Base-by-base conservation (phyloP, 768 basidiomycete genomes). In the Pisolithus sp. region DNA sequence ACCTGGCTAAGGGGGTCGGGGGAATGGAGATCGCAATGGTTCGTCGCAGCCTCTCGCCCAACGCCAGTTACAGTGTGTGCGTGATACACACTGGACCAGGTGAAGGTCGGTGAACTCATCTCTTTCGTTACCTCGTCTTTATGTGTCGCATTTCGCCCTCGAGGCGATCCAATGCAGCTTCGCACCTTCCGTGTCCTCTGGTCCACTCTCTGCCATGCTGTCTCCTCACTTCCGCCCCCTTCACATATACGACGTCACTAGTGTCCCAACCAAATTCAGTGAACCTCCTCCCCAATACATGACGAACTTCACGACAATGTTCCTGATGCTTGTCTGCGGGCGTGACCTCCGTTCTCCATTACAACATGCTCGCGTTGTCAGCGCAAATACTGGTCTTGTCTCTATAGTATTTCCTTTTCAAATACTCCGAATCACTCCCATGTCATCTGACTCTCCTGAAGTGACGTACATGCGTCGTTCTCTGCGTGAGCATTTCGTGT, bases 1-100 rank as follows among this genome's bases (percentile, higher is more conserved):
- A 53, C 78, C 4, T 88, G 86, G 82, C 65, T 83, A 7, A 73
- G 79, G 41, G 79, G 80, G 57, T 49, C 60, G 0, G 62, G 70
- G 0, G 89, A 86, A 0, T 87, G 81, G 81, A 68, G 88, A 44
- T 76, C 67, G 28, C 85, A 91, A 59, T 93, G 82, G 76, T 62
- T 86, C 2, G 52, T 89, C 7, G 75, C 1, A 80, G 76, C 0
- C 71, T 93, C n/a, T 67, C 70, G 1, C 73, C 83, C 5, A 71
- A 71, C 10, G 89, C 85, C 28, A 93, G 93, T 59, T 93, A 93
- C 59, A 90, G 89, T 1, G 81, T 77, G 0, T 92, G 82, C 59
- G 76, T 82, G 13, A 59, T 89, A 2, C 72, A 80, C n/a, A n/a
- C n/a, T n/a, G 55, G 74, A 80, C 53, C 70, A 68, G 8, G 73